A percentile compares a stretch with the other conserved stretches of the same genome.
Conservation (phyloP, 441 rosid genomes). For the Pelargonium fulgidum region DNA sequence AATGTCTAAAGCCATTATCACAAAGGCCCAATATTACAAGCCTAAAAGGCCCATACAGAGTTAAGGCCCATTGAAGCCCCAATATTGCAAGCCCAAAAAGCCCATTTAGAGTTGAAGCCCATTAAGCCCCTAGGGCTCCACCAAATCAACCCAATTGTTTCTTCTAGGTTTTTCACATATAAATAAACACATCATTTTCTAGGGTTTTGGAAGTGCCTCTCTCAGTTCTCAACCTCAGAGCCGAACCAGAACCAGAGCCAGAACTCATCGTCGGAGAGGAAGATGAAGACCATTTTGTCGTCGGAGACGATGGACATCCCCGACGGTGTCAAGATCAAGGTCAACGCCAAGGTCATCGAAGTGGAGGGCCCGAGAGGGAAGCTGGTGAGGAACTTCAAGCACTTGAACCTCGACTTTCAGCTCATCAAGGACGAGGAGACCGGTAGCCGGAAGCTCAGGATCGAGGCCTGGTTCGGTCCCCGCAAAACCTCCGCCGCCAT, state of each 20-base stretch:
- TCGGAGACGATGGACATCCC: constrained; percentile 30
- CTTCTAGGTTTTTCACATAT: no score
- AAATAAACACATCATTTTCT: not conserved
- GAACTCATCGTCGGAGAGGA: not conserved
- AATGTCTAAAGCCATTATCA: no score
- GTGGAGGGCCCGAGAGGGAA: constrained; percentile 56
- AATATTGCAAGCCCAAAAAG: no score
- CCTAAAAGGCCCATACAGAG: no score
- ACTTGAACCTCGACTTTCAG: constrained; percentile 72
- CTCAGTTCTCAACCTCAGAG: not conserved
- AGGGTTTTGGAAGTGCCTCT: constrained; percentile 1
- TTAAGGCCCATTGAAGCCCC: no score
- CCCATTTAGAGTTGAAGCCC: not conserved
- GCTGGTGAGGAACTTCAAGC: constrained; percentile 71
- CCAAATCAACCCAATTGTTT: not conserved
- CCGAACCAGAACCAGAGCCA: constrained; percentile 2
- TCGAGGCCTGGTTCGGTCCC: constrained; percentile 73
- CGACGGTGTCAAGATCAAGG: constrained; percentile 26
- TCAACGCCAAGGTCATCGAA: constrained; percentile 25
- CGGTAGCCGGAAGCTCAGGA: constrained; percentile 54
- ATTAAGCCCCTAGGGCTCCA: not conserved
- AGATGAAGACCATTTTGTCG: constrained; percentile 27
- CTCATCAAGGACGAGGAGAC: constrained; percentile 50
- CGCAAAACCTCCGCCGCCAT: constrained; percentile 72
- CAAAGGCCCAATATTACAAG: no score